These are phyloP conservation scores for Tolypocladium capitatum DNA, from an alignment of 2,329 filamentous ascomycete species.

Conservation along the genomic window DNA sequence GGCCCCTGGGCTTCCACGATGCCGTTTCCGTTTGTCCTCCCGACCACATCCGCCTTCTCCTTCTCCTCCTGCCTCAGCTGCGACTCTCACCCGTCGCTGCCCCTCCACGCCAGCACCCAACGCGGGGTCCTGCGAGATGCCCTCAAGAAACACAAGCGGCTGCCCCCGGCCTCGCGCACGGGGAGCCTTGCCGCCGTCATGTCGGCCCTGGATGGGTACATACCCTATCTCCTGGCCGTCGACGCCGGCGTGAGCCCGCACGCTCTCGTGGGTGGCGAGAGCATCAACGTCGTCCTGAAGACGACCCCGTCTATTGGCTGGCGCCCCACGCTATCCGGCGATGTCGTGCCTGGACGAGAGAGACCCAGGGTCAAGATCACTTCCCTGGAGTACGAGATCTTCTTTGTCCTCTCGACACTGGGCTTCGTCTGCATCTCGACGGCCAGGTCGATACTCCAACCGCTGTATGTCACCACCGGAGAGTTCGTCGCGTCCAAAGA, in stretches of 20 bases:
- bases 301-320: slow-evolving; percentile 58
- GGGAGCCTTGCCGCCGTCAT: slow-evolving; percentile 59
- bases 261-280: slow-evolving; percentile 33
- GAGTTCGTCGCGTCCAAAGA: slow-evolving; percentile 50
- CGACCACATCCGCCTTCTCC: slow-evolving; percentile 78
- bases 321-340: slow-evolving; percentile 64
- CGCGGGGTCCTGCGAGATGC: slow-evolving; percentile 71
- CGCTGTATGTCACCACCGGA: slow-evolving; percentile 53
- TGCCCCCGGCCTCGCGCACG: slow-evolving; percentile 57
- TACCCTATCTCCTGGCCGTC: slow-evolving; percentile 72
- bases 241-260: slow-evolving; percentile 54
- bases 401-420: slow-evolving; percentile 64
- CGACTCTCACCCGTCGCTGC: slow-evolving; percentile 78
- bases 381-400: slow-evolving; percentile 71
- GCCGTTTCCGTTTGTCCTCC: slow-evolving; percentile 81
- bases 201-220: slow-evolving; percentile 58
- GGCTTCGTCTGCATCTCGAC: slow-evolving; percentile 61
- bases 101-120: slow-evolving; percentile 67
- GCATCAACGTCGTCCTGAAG: slow-evolving; percentile 53
- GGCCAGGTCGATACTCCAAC: slow-evolving; percentile 59
- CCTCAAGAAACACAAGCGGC: slow-evolving; percentile 79
- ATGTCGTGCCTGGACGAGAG: slow-evolving; percentile 51
- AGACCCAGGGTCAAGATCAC: slow-evolving; percentile 53
- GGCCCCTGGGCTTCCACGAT: slow-evolving; percentile 33
- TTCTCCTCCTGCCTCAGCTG: slow-evolving; percentile 68